These are phyloP conservation scores for Trichoderma citrinoviride DNA, from an alignment of 2,329 filamentous ascomycete genomes.

Conservation along the genomic window DNA sequence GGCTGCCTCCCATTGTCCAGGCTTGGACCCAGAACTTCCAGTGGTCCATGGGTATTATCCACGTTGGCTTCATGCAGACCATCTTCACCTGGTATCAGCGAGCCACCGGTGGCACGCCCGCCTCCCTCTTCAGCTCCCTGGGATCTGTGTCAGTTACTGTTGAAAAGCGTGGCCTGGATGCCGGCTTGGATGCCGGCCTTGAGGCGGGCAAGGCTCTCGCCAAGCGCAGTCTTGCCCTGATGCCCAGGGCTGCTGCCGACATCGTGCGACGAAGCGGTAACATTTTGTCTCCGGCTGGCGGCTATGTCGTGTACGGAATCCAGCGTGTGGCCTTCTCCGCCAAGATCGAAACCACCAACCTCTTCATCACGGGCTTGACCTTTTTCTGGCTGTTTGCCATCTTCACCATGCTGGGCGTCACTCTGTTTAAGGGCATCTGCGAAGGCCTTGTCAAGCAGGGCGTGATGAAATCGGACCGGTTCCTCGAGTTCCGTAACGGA, in stretches of 20 bases:
- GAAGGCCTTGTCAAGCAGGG: conserved; percentile 73
- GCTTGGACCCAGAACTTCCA: conserved; percentile 98
- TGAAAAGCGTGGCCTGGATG: conserved; percentile 56
- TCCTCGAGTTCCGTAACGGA: conserved; percentile 89
- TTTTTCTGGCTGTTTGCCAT: conserved; percentile 86
- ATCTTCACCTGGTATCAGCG: conserved; percentile 97
- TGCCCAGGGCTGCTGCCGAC: conserved; percentile 43
- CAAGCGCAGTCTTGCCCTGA: conserved; percentile 55
- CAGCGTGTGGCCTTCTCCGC: conserved; percentile 85
- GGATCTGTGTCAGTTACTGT: conserved; percentile 65
- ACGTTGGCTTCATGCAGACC: conserved; percentile 76
- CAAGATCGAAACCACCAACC: conserved; percentile 82
- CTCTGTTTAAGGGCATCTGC: conserved; percentile 64
- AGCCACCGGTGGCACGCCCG: conserved; percentile 81
- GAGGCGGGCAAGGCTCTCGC: conserved; percentile 36
- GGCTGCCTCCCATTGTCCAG: conserved; percentile 81
- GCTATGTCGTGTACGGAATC: conserved; percentile 72
- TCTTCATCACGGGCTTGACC: conserved; percentile 86
- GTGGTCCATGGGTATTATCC: conserved; percentile 96
- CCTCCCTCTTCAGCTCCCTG: conserved; percentile 72
- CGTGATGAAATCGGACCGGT: conserved; percentile 81
- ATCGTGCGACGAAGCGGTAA: conserved; percentile 52
- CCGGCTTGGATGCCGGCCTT: conserved; percentile 33
- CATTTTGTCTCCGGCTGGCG: conserved; percentile 52
- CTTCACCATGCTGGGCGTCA: conserved; percentile 57